Percentiles rank a stretch among this genome's conserved stretches.
Evolutionary conservation across 192 early-diverging fungal species (phyloP).

Genomic region (Mycoemilia scoparia): DNA sequence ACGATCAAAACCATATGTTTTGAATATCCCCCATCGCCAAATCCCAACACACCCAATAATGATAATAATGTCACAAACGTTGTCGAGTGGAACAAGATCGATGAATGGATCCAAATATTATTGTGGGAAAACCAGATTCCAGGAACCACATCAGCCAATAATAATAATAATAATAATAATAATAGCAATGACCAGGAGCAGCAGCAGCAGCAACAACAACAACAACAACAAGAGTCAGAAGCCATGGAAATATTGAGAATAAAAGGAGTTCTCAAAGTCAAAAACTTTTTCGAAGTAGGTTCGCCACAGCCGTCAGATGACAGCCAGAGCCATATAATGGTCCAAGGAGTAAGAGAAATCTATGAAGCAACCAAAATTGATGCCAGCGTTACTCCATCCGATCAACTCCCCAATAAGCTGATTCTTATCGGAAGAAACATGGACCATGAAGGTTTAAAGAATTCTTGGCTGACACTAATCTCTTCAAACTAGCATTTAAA

Average conservation of each 20-base stretch:
- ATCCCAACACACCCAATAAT: slow-evolving; percentile 10
- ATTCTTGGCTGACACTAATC: slow-evolving; percentile 15
- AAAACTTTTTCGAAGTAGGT: slow-evolving; percentile 18
- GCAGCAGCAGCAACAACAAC: background rate
- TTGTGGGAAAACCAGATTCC: slow-evolving; percentile 43
- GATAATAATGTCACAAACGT: slow-evolving; percentile 35
- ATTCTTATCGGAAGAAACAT: slow-evolving; percentile 22
- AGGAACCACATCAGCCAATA: background rate
- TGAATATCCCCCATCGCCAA: background rate
- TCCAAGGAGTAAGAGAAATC: slow-evolving; percentile 47
- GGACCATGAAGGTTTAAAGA: slow-evolving; percentile 12
- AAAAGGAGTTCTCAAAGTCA: slow-evolving; percentile 32
- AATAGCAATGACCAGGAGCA: too few relatives aligned
- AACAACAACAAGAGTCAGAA: background rate
- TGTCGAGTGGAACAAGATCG: slow-evolving; percentile 34
- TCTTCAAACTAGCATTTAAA: too few relatives aligned
- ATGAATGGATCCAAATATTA: slow-evolving; percentile 61
- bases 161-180: too few relatives aligned
- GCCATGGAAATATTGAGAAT: slow-evolving; percentile 36
- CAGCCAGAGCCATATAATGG: slow-evolving; percentile 19
- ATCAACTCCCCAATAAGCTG: slow-evolving; percentile 5
- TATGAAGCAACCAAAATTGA: slow-evolving; percentile 22
- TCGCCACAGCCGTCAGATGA: slow-evolving; percentile 2
- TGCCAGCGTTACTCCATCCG: background rate
- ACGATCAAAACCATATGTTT: background rate